Evolutionary conservation across 2,329 filamentous ascomycete genomes (phyloP).

Genomic region (Fusarium redolens): DNA sequence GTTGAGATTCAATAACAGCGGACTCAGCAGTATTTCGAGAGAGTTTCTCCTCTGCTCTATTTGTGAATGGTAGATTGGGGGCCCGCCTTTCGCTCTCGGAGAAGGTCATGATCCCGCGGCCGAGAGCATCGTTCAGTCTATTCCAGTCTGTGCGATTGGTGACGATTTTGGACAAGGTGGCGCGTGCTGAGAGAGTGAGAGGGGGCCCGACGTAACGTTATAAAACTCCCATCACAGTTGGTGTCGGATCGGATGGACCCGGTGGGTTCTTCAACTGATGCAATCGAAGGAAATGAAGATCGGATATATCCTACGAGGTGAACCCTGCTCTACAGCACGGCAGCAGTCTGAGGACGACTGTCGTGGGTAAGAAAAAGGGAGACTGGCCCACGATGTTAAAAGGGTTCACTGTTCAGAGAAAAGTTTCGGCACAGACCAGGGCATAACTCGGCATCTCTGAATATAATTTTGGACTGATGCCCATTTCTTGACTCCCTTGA

Average conservation of each 20-base stretch:
- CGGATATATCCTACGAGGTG: constrained; percentile 19
- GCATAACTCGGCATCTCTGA: constrained; percentile 22
- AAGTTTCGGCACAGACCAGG: constrained; percentile 13
- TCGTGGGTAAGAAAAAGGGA: not conserved
- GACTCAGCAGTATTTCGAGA: constrained; percentile 23
- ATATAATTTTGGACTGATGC: not conserved
- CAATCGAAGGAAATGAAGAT: constrained; percentile 18
- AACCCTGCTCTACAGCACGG: not conserved
- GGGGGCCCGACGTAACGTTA: constrained; percentile 18
- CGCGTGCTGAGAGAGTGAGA: constrained; percentile 7
- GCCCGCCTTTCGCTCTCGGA: constrained; percentile 18
- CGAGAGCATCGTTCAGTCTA: constrained; percentile 18
- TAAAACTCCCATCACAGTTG: constrained; percentile 7
- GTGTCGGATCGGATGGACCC: constrained; percentile 14
- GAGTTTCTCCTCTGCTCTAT: not conserved
- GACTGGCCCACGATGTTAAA: not conserved
- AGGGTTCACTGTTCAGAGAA: not conserved
- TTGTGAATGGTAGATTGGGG: not conserved
- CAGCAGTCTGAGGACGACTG: not conserved
- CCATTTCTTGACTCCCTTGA: not conserved
- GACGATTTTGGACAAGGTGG: constrained; percentile 36
- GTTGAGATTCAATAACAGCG: not conserved
- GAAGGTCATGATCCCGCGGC: constrained; percentile 5
- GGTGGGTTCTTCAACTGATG: constrained; percentile 16
- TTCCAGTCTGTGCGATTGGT: constrained; percentile 19